Evolutionary conservation across 495 filamentous ascomycete genomes (phyloP), one percentile per base, ranked within the genome.

Genomic region (Poronia punctata): DNA sequence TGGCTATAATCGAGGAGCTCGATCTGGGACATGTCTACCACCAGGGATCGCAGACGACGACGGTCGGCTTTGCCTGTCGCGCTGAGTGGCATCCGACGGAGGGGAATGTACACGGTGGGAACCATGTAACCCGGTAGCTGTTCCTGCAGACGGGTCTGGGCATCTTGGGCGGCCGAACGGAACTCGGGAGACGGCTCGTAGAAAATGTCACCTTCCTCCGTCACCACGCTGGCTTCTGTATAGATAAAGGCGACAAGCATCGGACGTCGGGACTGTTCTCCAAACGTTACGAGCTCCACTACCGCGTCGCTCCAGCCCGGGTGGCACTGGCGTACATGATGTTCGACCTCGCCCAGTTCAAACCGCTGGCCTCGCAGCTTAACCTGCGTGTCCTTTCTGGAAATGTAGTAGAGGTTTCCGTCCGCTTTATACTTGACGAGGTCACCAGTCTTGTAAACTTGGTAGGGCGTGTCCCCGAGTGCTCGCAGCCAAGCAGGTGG

Each of bases 21-120:
- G 7, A 26, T 19, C 10, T n/a, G 18, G 6, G 38, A 22, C 3
- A 40, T 12, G 10, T 14, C 17, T 7, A 12, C 10, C 2, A 29
- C 53, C 14, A 45, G 28, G 12, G 24, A 17, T 10, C 57, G 54
- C 17, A 60, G 12, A 1, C 28, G 15, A 0, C 37, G 40, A 14
- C 54, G 52, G 45, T 80, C 68, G 16, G 17, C 7, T 12, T 39
- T 39, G 6, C 7, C 10, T 15, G 7, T 30, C 4, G 25, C 11
- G 2, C 10, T 30, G 7, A 39, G n/a, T 6, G 37, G 37, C 5
- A 39, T 21, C 16, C n/a, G 73, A 48, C 49, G 55, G 2, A 78
- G 59, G 17, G 67, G 67, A 1, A 80, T 33, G 54, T 70, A 79
- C n/a, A 74, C 39, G 1, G 59, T 48, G 2, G 75, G 78, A 3